Evolutionary conservation across 2,329 filamentous ascomycete genomes (phyloP).

Genomic region (Aspergillus aculeatus): DNA sequence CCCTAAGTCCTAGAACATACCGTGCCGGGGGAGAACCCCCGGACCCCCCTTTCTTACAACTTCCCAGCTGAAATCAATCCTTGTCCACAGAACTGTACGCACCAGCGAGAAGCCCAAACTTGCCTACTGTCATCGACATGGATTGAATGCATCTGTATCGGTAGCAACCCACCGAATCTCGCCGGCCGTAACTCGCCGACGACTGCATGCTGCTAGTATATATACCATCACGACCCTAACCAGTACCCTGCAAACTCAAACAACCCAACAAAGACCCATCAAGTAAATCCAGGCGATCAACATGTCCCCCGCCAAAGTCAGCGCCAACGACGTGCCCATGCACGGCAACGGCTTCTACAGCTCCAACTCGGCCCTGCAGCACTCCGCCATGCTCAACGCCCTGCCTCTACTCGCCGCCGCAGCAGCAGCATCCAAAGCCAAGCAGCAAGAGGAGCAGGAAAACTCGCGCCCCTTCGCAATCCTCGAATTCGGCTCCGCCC

Average conservation of each 20-base stretch:
- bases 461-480: background rate
- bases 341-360: conserved; percentile 2
- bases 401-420: background rate
- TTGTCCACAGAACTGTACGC: no score
- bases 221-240: no score
- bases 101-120: no score
- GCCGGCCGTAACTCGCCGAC: background rate
- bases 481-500: background rate
- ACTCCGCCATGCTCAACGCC: background rate
- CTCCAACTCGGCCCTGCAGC: conserved; percentile 1
- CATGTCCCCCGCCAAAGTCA: background rate
- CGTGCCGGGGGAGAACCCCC: no score
- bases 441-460: background rate
- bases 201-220: background rate
- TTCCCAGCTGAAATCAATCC: background rate
- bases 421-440: background rate
- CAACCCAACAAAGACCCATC: no score
- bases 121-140: no score
- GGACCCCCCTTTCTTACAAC: background rate
- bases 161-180: no score
- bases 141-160: no score
- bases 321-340: conserved; percentile 1
- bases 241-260: no score
- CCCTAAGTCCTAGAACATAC: no score
- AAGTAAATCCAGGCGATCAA: background rate